Base-by-base conservation (phyloP, 176 grass and related monocot species). In the Carex littledalei region DNA sequence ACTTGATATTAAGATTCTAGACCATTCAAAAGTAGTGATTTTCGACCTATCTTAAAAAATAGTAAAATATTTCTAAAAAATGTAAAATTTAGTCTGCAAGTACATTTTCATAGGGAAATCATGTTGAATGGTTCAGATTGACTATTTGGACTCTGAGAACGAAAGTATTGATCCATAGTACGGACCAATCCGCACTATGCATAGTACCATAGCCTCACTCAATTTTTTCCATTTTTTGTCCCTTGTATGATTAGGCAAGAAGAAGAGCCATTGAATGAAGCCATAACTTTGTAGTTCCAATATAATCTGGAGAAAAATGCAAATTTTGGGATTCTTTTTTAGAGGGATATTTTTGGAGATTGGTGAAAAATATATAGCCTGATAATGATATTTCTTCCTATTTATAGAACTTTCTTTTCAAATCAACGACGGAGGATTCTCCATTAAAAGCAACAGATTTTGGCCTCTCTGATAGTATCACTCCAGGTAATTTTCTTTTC, bases 361-460 rank as follows among this genome's bases (percentile, higher is more conserved):
- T 20, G 20, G 21, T 76, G 20, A 45, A 31, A 53, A 77, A 16
- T 31, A 53, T 77, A 15, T 74, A 5, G 43, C 20, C 20, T 52
- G 43, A 31, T 50, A 77, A 77, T 56, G 22, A 77, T 76, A 88
- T 85, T 88, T 89, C 61, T 87, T 94, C 88, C 86, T 82, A 84
- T 95, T 90, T 83, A 82, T 90, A 99, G 96, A 99, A 99, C 88
- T 99, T 99, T 84, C 96, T 99, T 87, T 95, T 99, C 79, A 99
- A 95, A 91, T 94, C 96, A 88, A 84, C 82, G 69, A 84, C 74
- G 60, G 91, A 92, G 61, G 90, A 99, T 57, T 99, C 93, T 41
- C 78, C 93, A 45, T 79, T 99, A 55, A 99, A 95, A 85, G 96
- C 93, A 85, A 99, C 96, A 68, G 96, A 99, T 92, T 99, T 99